Base-by-base conservation (phyloP, 306 rosid genomes). In the Aeschynomene evenia region DNA sequence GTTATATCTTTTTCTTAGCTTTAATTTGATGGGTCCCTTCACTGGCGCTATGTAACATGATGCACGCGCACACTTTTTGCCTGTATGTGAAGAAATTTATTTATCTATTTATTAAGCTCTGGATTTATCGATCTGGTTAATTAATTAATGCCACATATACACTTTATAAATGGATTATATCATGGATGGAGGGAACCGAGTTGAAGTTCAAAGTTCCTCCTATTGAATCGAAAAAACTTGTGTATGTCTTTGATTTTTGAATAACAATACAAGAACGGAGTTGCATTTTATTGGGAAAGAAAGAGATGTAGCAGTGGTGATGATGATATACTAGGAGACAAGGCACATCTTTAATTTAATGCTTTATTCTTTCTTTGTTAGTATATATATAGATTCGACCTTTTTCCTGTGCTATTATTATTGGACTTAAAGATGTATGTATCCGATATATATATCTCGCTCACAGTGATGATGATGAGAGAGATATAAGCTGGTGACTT, bases 301-400 rank as follows among this genome's bases (percentile, higher is more conserved):
- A 63, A 33, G 56, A 53, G 74, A 68, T 78, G 2, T 7, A 3
- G 6, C 7, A 3, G n/a, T n/a, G n/a, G n/a, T n/a, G n/a, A n/a
- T n/a, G n/a, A n/a, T n/a, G n/a, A n/a, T n/a, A n/a, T 28, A 76
- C 62, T 59, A 79, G 71, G 84, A 79, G 82, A 75, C 81, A 81
- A n/a, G 45, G 21, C 52, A 72, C 72, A 56, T 76, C 91, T 87
- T 90, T 87, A 57, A 63, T 87, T 90, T 87, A 57, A 63, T 80
- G 84, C 96, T 87, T 87, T 90, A 85, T 90, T 87, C 86, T 76
- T 28, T 68, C 58, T 80, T n/a, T n/a, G n/a, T n/a, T n/a, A n/a
- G n/a, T n/a, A n/a, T n/a, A n/a, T n/a, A n/a, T n/a, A n/a, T 66
- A 70, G 85, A 87, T 90, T 90, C 91, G 83, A 87, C 53, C 88